These are phyloP conservation scores for Parmales sp. DNA, from an alignment of 108 stramenopile species.

Conservation along the genomic window DNA sequence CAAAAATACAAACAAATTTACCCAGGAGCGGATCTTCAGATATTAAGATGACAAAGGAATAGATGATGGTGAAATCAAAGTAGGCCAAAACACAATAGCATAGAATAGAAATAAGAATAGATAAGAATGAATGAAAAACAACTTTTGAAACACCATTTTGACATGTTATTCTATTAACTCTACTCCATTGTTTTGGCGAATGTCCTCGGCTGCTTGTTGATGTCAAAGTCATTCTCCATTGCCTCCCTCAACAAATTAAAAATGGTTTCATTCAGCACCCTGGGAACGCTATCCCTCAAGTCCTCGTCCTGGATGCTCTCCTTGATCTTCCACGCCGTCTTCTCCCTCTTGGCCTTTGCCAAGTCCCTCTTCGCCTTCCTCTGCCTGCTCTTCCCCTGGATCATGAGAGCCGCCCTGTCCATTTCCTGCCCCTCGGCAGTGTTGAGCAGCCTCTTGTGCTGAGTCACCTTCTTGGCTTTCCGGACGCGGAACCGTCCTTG, in stretches of 20 bases:
- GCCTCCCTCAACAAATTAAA: conserved; percentile 11
- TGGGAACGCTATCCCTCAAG: not conserved
- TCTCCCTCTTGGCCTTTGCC: not conserved
- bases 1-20: too few species aligned
- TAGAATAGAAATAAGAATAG: not conserved
- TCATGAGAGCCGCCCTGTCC: not conserved
- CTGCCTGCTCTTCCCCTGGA: not conserved
- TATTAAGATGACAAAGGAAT: not conserved
- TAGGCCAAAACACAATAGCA: not conserved
- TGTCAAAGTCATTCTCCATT: not conserved
- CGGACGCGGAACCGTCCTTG: not conserved
- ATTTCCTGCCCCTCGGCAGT: not conserved
- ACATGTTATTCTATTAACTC: not conserved
- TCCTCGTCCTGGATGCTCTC: not conserved
- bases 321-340: not conserved
- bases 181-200: not conserved
- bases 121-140: not conserved
- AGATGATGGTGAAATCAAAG: not conserved
- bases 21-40: not conserved
- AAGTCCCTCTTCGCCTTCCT: not conserved
- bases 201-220: not conserved
- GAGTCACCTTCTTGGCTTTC: not conserved
- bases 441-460: not conserved
- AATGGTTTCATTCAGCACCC: not conserved
- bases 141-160: not conserved